Evolutionary conservation across 768 basidiomycete species (phyloP).

Genomic region (Rhodosporidiobolus odoratus): DNA sequence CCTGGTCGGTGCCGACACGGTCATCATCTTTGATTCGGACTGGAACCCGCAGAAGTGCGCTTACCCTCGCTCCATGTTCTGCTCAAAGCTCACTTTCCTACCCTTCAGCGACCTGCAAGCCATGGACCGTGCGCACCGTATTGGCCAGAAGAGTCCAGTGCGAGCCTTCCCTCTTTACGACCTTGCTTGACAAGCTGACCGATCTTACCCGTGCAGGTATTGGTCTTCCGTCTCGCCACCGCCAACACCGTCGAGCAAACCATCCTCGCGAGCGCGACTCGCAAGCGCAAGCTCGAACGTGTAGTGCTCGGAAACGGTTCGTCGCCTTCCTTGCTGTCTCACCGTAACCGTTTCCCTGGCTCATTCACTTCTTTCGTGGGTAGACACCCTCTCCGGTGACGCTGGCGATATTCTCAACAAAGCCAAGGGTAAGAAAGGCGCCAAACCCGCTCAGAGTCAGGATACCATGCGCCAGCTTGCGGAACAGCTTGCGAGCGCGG

Average conservation of each 20-base stretch:
- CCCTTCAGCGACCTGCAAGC: constrained; percentile 85
- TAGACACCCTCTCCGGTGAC: constrained; percentile 47
- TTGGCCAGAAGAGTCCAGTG: constrained; percentile 87
- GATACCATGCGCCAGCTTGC: constrained; percentile 67
- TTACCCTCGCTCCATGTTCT: background rate
- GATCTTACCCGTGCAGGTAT: constrained; percentile 28
- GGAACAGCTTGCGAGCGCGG: constrained; percentile 66
- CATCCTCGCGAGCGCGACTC: constrained; percentile 62
- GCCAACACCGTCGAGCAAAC: constrained; percentile 85
- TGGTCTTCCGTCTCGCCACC: constrained; percentile 80
- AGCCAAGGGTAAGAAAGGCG: constrained; percentile 19
- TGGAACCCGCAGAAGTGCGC: constrained; percentile 60
- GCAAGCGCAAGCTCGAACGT: constrained; percentile 75
- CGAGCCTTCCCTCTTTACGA: background rate
- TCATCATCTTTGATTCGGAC: constrained; percentile 89
- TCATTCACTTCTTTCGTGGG: constrained; percentile 49
- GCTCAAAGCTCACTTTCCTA: background rate
- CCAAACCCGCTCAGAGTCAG: background rate
- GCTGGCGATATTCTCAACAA: constrained; percentile 22
- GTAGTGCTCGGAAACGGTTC: constrained; percentile 85
- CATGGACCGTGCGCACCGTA: constrained; percentile 82
- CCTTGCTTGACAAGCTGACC: background rate
- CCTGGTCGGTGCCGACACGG: constrained; percentile 75
- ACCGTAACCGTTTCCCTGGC: background rate
- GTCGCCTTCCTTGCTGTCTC: constrained; percentile 24